Base-by-base conservation (phyloP, 1,284 basidiomycete species). In the Malassezia dermatis region DNA sequence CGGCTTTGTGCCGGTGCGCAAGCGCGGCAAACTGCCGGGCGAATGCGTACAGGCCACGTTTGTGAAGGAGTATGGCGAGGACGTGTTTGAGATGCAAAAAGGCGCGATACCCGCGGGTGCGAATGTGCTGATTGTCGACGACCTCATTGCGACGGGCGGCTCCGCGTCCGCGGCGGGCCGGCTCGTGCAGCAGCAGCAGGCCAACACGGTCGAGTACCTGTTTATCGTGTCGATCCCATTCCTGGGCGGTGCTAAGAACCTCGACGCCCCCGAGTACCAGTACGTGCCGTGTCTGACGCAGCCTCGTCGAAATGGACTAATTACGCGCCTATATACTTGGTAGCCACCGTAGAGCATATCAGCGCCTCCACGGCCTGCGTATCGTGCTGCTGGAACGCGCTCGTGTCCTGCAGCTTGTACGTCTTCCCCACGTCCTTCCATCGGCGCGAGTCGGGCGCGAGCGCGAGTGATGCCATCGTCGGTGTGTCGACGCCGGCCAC, bases 21-120 rank as follows among this genome's bases (percentile, higher is more conserved):
- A 99, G 78, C 79, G 78, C 60, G 93, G 91, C 13, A 99, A 98
- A 77, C 81, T 99, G 24, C 94, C 94, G 5, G 94, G 94, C 48
- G 75, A 83, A 60, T 87, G 85, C 72, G 81, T 85, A 40, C 80
- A 81, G 52, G 86, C 83, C 2, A 81, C 81, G 43, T 98, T 91
- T 71, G 82, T 84, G 73, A 96, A 96, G 79, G 94, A 99, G 75
- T 98, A 98, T 69, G 94, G 93, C 30, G 86, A 89, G 86, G 91
- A 95, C 73, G 79, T 82, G 11, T 94, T 95, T 69, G 90, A 98
- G 78, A 93, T 98, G 83, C 94, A 98, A 77, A 80, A 81, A 37
- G 86, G 84, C 54, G 84, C 87, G 2, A 87, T 99, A 70, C 80
- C 83, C 1, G 46, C 62, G 30, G 88, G 88, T 30, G 85, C 93